Conservation (phyloP, 2,329 filamentous ascomycete species). For the Myriosclerotinia curreyana region DNA sequence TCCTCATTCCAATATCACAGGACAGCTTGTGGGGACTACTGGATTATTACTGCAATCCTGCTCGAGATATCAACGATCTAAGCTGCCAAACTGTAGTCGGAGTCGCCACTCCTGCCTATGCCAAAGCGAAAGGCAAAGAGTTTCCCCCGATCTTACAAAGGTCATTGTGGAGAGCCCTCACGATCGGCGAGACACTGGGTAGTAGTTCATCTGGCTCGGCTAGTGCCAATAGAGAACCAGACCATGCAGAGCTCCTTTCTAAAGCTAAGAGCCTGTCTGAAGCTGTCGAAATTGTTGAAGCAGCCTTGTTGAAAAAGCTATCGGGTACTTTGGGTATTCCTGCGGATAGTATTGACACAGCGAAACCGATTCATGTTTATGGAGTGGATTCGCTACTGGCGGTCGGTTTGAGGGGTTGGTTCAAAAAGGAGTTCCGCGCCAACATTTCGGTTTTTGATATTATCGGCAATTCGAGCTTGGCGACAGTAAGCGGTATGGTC, state of each 20-base stretch:
- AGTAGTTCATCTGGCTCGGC: background rate
- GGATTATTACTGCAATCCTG: background rate
- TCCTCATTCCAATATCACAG: slow-evolving; percentile 47
- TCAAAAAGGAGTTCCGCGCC: background rate
- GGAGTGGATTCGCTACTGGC: background rate
- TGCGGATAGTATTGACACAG: background rate
- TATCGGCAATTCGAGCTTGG: background rate
- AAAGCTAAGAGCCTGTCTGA: no score
- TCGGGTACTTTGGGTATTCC: background rate
- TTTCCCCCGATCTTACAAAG: background rate
- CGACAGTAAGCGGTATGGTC: background rate
- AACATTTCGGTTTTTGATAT: background rate
- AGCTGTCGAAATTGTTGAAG: background rate
- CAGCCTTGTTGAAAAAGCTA: background rate
- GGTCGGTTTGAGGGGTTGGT: background rate
- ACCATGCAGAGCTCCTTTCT: background rate
- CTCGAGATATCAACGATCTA: background rate
- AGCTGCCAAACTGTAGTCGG: background rate
- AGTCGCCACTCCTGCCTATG: no score
- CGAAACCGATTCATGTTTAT: no score
- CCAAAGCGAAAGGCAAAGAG: background rate
- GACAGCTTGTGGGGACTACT: slow-evolving; percentile 54
- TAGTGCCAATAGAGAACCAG: background rate
- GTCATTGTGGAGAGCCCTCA: background rate
- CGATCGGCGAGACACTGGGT: background rate